Evolutionary conservation across 2,329 filamentous ascomycete species (phyloP).

Genomic region (Pleurostoma richardsiae): DNA sequence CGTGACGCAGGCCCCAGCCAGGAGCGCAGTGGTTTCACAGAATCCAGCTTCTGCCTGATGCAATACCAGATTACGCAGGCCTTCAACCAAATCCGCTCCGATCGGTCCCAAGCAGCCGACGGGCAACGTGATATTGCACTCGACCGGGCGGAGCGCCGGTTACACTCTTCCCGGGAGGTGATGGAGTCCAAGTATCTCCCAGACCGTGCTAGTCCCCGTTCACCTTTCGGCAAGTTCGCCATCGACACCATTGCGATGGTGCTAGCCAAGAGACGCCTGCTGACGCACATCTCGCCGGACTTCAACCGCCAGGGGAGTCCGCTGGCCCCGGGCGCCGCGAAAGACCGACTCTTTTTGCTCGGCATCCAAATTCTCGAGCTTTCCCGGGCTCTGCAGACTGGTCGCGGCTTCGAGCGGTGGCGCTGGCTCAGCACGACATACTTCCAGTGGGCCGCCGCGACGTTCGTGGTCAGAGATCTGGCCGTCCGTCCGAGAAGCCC

Average conservation of each 20-base stretch:
- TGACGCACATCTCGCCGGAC: background rate
- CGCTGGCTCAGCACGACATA: background rate
- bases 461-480: background rate
- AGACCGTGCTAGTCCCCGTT: background rate
- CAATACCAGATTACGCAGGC: background rate
- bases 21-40: background rate
- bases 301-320: background rate
- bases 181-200: background rate
- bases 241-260: background rate
- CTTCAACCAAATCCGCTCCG: background rate
- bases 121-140: background rate
- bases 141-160: background rate
- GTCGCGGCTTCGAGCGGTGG: background rate
- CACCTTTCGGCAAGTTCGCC: background rate
- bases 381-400: background rate
- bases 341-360: background rate
- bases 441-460: background rate
- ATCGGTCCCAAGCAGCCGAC: background rate
- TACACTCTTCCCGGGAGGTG: background rate
- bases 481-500: background rate
- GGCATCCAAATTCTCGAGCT: background rate
- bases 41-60: background rate
- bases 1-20: background rate
- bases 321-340: background rate
- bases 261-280: background rate